Evolutionary conservation across 768 basidiomycete genomes (phyloP), one percentile per base, ranked within the genome.

Genomic region (Termitomyces titanicus): DNA sequence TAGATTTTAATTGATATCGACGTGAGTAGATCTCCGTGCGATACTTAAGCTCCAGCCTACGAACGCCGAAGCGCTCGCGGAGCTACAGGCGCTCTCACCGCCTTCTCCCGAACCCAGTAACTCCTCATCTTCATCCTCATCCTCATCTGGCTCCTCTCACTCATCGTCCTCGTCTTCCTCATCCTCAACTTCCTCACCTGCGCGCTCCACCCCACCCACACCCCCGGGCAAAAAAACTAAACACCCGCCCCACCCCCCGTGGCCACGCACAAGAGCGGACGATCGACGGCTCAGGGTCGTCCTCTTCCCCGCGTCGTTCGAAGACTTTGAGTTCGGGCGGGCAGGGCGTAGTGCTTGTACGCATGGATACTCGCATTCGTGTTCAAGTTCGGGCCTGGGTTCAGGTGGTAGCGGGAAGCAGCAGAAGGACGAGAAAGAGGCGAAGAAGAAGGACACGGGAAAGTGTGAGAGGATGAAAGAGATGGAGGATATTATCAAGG

Each of bases 51-150:
- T 88, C 5, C 87, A 88, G 55, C 86, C 87, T 0, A 72, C 71
- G n/a, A 89, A 86, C 63, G 54, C 67, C 1, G 86, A 89, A 64
- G 88, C 86, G 0, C 55, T 81, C 9, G 71, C 76, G 12, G 88
- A 89, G 62, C 70, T 89, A 5, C 63, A 70, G 3, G 67, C 77
- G 1, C 65, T 84, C 38, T 45, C 76, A 46, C 69, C 71, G 27
- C 66, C 67, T 18, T 34, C 35, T 9, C 9, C 25, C 7, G 38
- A 39, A 39, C 27, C 38, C 11, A 37, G 34, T 38, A 27, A 56
- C 47, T 8, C 51, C 46, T 29, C 42, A 8, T 20, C 56, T 13
- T 45, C 64, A 6, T 58, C 56, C 11, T 52, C 59, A 11, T 50
- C 61, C 29, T 53, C 59, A n/a, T n/a, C n/a, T n/a, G n/a, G n/a